These are phyloP conservation scores for Mortierella sp. DNA, from an alignment of 371 early-diverging fungal species.

Conservation along the genomic window DNA sequence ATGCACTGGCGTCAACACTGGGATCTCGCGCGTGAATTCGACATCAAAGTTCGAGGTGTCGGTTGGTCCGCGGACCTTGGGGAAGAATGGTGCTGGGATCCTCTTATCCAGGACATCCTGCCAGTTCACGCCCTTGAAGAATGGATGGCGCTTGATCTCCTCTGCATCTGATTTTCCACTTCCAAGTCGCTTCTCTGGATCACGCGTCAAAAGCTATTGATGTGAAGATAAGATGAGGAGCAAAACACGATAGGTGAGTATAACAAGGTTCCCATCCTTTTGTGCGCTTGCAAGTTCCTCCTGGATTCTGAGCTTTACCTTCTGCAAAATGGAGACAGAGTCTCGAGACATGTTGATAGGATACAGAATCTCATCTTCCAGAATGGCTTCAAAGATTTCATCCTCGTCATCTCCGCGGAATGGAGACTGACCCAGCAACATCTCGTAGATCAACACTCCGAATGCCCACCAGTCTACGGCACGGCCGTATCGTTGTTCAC, in stretches of 20 bases:
- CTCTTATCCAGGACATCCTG: slow-evolving; percentile 86
- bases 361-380: slow-evolving; percentile 91
- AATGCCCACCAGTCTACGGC: slow-evolving; percentile 99
- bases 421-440: slow-evolving; percentile 93
- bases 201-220: slow-evolving; percentile 84
- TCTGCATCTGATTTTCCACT: slow-evolving; percentile 83
- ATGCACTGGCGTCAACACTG: slow-evolving; percentile 89
- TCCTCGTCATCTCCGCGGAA: slow-evolving; percentile 96
- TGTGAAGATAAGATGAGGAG: background rate
- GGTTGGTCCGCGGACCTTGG: slow-evolving; percentile 78
- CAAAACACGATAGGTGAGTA: background rate
- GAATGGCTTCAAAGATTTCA: slow-evolving; percentile 94
- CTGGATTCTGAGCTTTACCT: slow-evolving; percentile 66
- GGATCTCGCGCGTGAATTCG: slow-evolving; percentile 92
- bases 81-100: slow-evolving; percentile 90
- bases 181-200: slow-evolving; percentile 89
- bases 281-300: no score
- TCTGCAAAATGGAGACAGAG: slow-evolving; percentile 87
- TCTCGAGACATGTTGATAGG: slow-evolving; percentile 91
- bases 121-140: slow-evolving; percentile 95
- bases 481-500: slow-evolving; percentile 90
- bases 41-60: slow-evolving; percentile 97
- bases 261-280: background rate
- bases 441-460: slow-evolving; percentile 98
- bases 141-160: slow-evolving; percentile 93